Conservation (phyloP, 495 filamentous ascomycete species). For the Neurospora intermedia region DNA sequence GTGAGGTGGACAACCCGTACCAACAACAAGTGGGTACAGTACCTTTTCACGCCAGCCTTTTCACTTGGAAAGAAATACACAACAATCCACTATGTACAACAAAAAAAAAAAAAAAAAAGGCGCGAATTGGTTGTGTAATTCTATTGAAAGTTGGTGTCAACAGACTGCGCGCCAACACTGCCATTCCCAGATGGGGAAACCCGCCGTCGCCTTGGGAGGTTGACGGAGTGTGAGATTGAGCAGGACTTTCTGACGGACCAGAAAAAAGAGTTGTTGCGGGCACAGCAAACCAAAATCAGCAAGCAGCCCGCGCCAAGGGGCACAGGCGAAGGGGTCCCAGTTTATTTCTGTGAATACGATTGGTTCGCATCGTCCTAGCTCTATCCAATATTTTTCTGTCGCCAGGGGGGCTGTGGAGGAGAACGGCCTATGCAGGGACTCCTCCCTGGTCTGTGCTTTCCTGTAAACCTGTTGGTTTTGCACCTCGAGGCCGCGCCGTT, state of each 20-base stretch:
- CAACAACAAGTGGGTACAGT: neutral
- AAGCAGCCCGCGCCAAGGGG: neutral
- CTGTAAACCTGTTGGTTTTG: neutral
- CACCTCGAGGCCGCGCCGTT: neutral
- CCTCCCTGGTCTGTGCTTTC: neutral
- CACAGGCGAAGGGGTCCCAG: neutral
- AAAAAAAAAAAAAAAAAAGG: neutral
- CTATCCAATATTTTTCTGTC: neutral
- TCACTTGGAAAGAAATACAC: neutral
- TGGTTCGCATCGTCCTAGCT: neutral
- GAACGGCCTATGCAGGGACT: neutral
- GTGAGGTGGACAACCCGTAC: neutral
- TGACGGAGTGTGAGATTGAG: neutral
- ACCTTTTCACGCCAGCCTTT: neutral
- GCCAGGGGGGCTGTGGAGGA: neutral
- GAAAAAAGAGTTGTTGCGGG: neutral
- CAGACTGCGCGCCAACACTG: neutral
- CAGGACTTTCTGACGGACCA: neutral
- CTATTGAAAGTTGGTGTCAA: neutral
- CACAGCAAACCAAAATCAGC: neutral
- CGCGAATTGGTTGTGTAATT: neutral
- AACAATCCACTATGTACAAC: neutral
- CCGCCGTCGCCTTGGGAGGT: neutral
- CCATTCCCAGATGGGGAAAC: neutral
- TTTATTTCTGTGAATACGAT: neutral